Conservation (phyloP, 1,284 basidiomycete genomes). For the Cutaneotrichosporon mucoides region DNA sequence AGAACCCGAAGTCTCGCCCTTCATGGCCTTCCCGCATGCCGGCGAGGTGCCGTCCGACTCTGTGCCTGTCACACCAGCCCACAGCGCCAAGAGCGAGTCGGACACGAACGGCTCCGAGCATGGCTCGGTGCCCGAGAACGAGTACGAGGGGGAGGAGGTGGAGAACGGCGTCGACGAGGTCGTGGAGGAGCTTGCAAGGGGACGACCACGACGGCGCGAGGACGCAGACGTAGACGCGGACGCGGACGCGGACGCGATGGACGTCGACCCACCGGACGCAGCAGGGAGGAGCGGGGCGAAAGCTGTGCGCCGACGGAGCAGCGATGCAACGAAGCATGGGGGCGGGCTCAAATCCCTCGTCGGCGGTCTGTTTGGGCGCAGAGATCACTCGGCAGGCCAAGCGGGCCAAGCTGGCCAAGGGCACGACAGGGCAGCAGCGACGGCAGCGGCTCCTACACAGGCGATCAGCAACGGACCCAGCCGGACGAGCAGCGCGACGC, state of each 20-base stretch:
- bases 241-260: neutral
- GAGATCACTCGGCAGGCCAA: conserved; percentile 1
- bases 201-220: conserved; percentile 8
- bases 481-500: too few species aligned
- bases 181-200: neutral
- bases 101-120: neutral
- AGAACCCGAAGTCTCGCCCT: conserved; percentile 33
- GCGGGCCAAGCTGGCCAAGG: neutral
- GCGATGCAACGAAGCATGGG: neutral
- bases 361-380: conserved; percentile 17
- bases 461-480: too few species aligned
- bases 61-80: conserved; percentile 6
- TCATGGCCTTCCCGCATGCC: conserved; percentile 37
- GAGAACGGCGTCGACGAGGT: neutral
- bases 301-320: neutral
- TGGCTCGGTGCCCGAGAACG: conserved; percentile 1
- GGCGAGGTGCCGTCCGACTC: conserved; percentile 7
- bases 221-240: conserved; percentile 1
- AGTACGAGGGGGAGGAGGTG: conserved; percentile 2
- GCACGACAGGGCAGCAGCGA: neutral
- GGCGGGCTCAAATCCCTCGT: conserved; percentile 12
- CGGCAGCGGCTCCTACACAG: neutral
- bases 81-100: conserved; percentile 1
- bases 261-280: neutral
- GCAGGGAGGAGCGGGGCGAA: too few species aligned